Conservation (phyloP, 192 early-diverging fungal species). For the Rhizophagus prolifer region DNA sequence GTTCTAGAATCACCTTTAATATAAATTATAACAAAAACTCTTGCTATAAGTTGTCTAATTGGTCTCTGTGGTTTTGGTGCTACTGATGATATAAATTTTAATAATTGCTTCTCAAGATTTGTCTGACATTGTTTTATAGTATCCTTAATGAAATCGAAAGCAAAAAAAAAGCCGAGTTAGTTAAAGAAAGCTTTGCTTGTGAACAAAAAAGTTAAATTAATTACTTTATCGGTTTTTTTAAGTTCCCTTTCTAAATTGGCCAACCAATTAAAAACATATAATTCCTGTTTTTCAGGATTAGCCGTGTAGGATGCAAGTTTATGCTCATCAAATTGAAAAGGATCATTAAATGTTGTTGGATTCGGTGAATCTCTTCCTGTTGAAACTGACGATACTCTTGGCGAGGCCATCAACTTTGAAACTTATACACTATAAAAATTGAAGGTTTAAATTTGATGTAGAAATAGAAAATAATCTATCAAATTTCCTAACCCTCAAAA, state of each 20-base stretch:
- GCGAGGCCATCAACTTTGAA: neutral
- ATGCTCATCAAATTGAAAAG: conserved; percentile 52
- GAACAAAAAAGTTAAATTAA: conserved; percentile 4
- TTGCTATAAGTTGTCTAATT: conserved; percentile 66
- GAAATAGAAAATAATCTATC: no score
- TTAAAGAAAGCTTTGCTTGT: neutral
- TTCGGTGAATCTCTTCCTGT: conserved; percentile 15
- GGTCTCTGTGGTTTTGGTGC: conserved; percentile 65
- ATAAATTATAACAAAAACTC: conserved; percentile 70
- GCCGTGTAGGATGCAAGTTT: conserved; percentile 38
- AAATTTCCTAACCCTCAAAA: no score
- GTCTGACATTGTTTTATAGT: conserved; percentile 63
- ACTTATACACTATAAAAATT: no score
- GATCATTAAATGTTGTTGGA: conserved; percentile 19
- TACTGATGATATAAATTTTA: conserved; percentile 65
- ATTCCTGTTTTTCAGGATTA: conserved; percentile 68
- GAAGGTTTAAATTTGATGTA: no score
- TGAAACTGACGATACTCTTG: neutral
- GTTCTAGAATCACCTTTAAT: conserved; percentile 72
- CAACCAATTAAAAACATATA: conserved; percentile 90
- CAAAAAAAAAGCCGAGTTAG: neutral
- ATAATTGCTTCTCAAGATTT: conserved; percentile 70
- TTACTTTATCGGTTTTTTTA: conserved; percentile 50
- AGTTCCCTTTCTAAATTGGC: conserved; percentile 75
- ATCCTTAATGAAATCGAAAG: conserved; percentile 41